Base-by-base conservation (phyloP, 345 rosid genomes). In the Populus deltoides region DNA sequence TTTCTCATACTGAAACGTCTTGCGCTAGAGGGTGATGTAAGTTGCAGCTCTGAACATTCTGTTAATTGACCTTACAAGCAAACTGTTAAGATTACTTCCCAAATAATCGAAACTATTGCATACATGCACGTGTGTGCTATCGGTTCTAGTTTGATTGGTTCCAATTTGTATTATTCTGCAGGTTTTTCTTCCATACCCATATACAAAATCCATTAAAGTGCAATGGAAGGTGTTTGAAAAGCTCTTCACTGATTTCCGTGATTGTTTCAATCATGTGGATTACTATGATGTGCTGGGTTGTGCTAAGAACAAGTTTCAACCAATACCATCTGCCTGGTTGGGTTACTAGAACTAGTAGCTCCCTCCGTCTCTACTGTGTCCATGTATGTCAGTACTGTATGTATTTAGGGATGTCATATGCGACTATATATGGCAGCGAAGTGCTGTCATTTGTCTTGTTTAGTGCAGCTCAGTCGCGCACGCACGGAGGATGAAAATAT, bases 181-280 rank as follows among this genome's bases (percentile, higher is more conserved):
- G 94, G 92, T 89, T 29, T 91, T 91, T 83, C 92, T 90, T 79
- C 98, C 97, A 25, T 92, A 88, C 76, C 94, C 97, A 6, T 94
- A 92, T 81, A 78, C 90, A 53, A 90, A 86, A 88, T 92, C 97
- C 33, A 80, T 82, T 20, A 81, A 90, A 81, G 90, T 92, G 1
- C 93, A 90, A 51, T 90, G 97, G 92, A 88, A 85, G 79, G 90
- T 94, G 81, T 90, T 91, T 20, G 97, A 91, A 71, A 94, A 81
- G 89, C 91, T 94, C 25, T 90, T 94, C 85, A 91, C 91, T 1
- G 98, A 92, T 85, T 92, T 92, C 74, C 89, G 97, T 1, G 97
- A 94, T 73, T 90, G 97, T 86, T 86, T 90, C 77, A 80, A 76
- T 75, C 82, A 79, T 41, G 83, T 83, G 36, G 94, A 92, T 78